These are phyloP conservation scores for Neopestalotiopsis clavispora DNA, from an alignment of 2,329 filamentous ascomycete genomes.

Conservation along the genomic window DNA sequence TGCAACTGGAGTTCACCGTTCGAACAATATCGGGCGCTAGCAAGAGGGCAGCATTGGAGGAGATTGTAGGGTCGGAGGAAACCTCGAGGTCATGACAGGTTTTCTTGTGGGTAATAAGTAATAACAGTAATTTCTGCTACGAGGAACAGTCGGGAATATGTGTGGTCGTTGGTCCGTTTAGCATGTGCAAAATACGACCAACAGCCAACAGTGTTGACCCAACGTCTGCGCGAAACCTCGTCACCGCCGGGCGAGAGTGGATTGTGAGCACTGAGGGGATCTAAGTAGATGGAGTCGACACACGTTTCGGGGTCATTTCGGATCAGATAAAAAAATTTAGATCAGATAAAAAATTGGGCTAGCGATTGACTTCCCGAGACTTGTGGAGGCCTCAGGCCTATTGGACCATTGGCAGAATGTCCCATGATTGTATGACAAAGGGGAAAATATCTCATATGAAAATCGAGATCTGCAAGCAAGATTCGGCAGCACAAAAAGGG, in stretches of 20 bases:
- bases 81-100: slow-evolving; percentile 14
- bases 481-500: not conserved
- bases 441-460: slow-evolving; percentile 16
- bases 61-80: not conserved
- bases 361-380: not conserved
- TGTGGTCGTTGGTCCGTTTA: slow-evolving; percentile 7
- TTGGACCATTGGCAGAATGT: not conserved
- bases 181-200: slow-evolving; percentile 12
- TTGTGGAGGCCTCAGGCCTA: slow-evolving; percentile 11
- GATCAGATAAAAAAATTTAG: slow-evolving; percentile 1
- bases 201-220: slow-evolving; percentile 11
- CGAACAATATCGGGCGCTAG: slow-evolving; percentile 5
- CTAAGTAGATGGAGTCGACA: slow-evolving; percentile 13
- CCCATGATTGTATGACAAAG: slow-evolving; percentile 4
- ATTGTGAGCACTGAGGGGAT: slow-evolving; percentile 1
- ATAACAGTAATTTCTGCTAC: not conserved
- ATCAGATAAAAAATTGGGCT: slow-evolving; percentile 9
- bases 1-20: not conserved
- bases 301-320: slow-evolving; percentile 19
- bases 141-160: not conserved
- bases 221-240: slow-evolving; percentile 4
- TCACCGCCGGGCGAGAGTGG: slow-evolving; percentile 19
- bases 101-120: not conserved
- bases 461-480: not conserved
- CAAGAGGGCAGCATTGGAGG: not conserved